Evolutionary conservation across 1,284 basidiomycete genomes (phyloP).

Genomic region (Peniophora sp.): DNA sequence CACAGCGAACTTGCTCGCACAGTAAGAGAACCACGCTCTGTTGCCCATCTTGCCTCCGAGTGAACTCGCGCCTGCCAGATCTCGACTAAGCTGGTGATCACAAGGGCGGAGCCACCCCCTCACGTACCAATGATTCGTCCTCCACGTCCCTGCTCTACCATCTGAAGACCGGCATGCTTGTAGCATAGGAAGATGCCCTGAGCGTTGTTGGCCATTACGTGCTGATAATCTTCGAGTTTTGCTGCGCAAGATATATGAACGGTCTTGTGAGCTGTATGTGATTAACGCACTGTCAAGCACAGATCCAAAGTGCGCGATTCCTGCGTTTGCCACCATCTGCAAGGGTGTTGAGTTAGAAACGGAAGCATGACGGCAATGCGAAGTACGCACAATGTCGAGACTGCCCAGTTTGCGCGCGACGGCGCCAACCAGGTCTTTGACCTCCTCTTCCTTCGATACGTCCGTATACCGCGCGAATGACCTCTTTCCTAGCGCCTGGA

Average conservation of each 20-base stretch:
- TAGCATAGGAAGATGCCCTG: constrained; percentile 22
- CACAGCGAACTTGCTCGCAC: constrained; percentile 34
- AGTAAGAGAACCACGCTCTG: constrained; percentile 19
- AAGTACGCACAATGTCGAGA: constrained; percentile 26
- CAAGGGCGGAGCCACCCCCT: constrained; percentile 14
- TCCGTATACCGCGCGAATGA: not conserved
- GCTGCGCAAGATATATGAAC: too few species aligned
- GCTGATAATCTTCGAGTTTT: constrained; percentile 16
- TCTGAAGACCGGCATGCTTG: constrained; percentile 21
- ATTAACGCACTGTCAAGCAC: not conserved
- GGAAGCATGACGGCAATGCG: not conserved
- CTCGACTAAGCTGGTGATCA: too few species aligned
- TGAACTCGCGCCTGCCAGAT: constrained; percentile 2
- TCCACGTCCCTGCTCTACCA: constrained; percentile 23
- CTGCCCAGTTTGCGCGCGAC: constrained; percentile 23
- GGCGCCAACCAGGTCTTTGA: constrained; percentile 24
- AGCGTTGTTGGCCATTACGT: constrained; percentile 18
- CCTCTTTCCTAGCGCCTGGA: constrained; percentile 14
- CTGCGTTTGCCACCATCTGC: constrained; percentile 1
- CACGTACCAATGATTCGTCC: constrained; percentile 32
- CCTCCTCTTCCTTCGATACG: constrained; percentile 16
- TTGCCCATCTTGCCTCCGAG: constrained; percentile 13
- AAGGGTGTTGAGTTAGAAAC: too few species aligned
- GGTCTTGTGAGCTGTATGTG: too few species aligned
- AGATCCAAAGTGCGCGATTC: not conserved